Evolutionary conservation across 129 eudicot genomes (phyloP), one percentile per base, ranked within the genome.

Genomic region (Silybum marianum): DNA sequence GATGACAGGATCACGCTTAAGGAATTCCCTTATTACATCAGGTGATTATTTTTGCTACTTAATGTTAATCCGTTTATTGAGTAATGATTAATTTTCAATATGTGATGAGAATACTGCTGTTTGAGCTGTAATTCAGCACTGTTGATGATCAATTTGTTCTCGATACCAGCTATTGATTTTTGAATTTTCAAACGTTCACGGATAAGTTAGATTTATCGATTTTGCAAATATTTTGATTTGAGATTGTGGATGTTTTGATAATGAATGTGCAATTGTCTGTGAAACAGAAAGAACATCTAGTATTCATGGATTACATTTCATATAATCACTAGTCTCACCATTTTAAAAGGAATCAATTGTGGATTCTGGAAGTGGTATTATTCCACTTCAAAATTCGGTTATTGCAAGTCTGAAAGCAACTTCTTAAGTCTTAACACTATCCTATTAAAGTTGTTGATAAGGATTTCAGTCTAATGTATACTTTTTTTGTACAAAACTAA

Each of bases 1-100:
- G 95, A 89, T 7, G 81, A 70, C 80, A 83, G 80, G 38, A 88
- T 85, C 78, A 88, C 92, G 48, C 87, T 95, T 75, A 93, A 89
- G 77, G 97, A 95, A 1, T 95, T 95, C 46, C 99, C 99, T 28
- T 95, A 92, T 87, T 95, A 79, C 74, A 83, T 95, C 77, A 95
- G 99, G 99, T 95, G 78, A 83, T 58, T 70, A 9, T 34, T 42
- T 74, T 13, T 69, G 11, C 18, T 28, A 9, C 40, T 74, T 79
- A 22, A 19, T 69, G 74, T 23, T 75, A 12, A 25, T 25, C 42
- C 32, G 34, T 19, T 73, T 85, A 30, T 73, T 19, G 51, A 34
- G 30, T 63, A 22, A 39, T 73, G 72, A 68, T 34, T 72, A 19
- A 2, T 42, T 21, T 44, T 19, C 62, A 58, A 22, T 54, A 71